Evolutionary conservation across 768 basidiomycete genomes (phyloP).

Genomic region (Mycena alexandri): DNA sequence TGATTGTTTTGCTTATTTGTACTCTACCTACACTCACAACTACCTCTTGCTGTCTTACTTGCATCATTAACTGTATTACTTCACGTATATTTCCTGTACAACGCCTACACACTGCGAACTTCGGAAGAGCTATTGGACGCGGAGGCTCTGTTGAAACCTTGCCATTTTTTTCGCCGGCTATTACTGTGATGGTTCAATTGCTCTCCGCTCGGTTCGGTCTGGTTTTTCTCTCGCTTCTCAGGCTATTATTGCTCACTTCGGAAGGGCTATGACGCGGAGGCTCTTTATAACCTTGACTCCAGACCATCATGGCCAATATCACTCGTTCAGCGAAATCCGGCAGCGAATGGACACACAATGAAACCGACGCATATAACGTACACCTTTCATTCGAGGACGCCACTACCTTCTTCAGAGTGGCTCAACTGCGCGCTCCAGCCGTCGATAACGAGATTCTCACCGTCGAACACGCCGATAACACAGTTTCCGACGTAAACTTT

Average conservation of each 20-base stretch:
- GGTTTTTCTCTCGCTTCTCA: too few species aligned
- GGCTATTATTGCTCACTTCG: too few species aligned
- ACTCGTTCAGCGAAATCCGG: neutral
- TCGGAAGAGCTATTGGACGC: too few species aligned
- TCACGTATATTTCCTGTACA: conserved; percentile 19
- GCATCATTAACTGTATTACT: conserved; percentile 24
- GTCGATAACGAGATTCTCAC: conserved; percentile 27
- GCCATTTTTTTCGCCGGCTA: too few species aligned
- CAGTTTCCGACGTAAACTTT: conserved; percentile 16
- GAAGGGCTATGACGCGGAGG: too few species aligned
- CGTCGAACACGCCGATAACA: conserved; percentile 6
- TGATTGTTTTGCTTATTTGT: conserved; percentile 11
- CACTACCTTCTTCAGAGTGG: conserved; percentile 24
- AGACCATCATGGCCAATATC: conserved; percentile 13
- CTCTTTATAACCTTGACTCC: too few species aligned
- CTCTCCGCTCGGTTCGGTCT: too few species aligned
- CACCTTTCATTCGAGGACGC: conserved; percentile 24
- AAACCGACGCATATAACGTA: conserved; percentile 7
- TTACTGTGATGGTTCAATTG: too few species aligned
- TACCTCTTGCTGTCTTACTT: conserved; percentile 7
- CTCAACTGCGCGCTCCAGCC: conserved; percentile 19
- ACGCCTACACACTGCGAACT: too few species aligned
- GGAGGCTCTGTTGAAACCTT: too few species aligned
- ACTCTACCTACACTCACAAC: neutral
- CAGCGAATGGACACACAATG: neutral